These are phyloP conservation scores for Circinella umbellata DNA, from an alignment of 371 early-diverging fungal genomes.

Conservation along the genomic window DNA sequence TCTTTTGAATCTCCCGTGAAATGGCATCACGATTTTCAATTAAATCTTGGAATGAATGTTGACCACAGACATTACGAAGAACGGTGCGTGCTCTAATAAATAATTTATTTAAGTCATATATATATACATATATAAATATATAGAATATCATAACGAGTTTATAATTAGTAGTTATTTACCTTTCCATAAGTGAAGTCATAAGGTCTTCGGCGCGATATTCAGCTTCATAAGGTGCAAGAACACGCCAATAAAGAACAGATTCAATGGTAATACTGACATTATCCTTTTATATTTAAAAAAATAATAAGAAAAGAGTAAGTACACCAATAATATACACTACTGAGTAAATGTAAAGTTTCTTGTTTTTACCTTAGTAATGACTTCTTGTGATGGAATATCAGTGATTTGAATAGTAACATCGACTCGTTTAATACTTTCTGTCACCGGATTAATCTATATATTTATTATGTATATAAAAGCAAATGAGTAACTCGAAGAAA, in stretches of 20 bases:
- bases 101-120: no score
- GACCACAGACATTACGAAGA: conserved; percentile 68
- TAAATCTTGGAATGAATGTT: conserved; percentile 66
- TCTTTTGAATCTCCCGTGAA: conserved; percentile 77
- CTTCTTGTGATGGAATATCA: conserved; percentile 72
- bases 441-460: conserved; percentile 70
- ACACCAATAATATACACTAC: background rate
- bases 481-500: background rate
- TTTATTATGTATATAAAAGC: no score
- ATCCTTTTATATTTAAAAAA: conserved; percentile 48
- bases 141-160: no score
- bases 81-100: conserved; percentile 66
- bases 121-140: no score
- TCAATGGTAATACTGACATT: conserved; percentile 85
- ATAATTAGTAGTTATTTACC: conserved; percentile 30
- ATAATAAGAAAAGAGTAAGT: background rate
- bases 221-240: conserved; percentile 83
- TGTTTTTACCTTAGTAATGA: conserved; percentile 73
- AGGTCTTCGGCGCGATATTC: conserved; percentile 81
- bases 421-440: conserved; percentile 66
- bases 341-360: no score
- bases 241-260: conserved; percentile 85
- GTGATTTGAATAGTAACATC: conserved; percentile 83
- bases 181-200: conserved; percentile 75
- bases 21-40: conserved; percentile 91